Conservation (phyloP, 176 grass and related monocot species). For the Cymbopogon citratus region DNA sequence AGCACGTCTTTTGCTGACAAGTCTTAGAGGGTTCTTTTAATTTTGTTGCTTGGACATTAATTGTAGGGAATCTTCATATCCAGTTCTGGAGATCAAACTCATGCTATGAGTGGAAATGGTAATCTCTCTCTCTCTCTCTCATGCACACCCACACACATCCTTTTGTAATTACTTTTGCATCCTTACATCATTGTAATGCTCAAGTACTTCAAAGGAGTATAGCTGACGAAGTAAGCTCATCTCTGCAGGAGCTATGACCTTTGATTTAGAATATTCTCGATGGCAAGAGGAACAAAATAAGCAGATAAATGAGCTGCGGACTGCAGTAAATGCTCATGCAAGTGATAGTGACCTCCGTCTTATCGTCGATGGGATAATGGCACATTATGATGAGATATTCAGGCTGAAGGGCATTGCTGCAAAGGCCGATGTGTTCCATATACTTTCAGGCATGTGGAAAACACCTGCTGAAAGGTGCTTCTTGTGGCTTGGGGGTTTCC, state of each 20-base stretch:
- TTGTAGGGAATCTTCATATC: conserved; percentile 92
- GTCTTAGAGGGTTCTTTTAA: not conserved
- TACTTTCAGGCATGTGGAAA: conserved; percentile 99
- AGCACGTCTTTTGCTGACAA: not conserved
- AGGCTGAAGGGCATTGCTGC: conserved; percentile 74
- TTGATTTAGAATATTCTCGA: conserved; percentile 82
- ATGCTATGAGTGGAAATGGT: conserved; percentile 82
- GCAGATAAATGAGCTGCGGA: conserved; percentile 87
- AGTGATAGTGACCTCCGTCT: conserved; percentile 72
- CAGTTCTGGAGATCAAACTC: conserved; percentile 84
- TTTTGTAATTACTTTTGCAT: conserved; percentile 2
- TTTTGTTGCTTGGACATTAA: conserved; percentile 26
- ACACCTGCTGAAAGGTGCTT: conserved; percentile 96
- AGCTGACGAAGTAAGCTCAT: conserved; percentile 13
- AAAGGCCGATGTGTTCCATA: conserved; percentile 94
- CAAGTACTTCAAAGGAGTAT: not conserved
- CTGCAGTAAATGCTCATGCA: conserved; percentile 91
- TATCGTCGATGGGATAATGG: conserved; percentile 77
- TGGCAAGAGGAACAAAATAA: conserved; percentile 93
- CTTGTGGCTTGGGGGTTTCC: conserved; percentile 92
- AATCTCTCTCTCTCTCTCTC: not conserved
- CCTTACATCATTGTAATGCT: not conserved
- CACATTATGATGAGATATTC: conserved; percentile 92
- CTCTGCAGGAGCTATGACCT: conserved; percentile 72
- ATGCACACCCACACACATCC: not conserved